A percentile compares a stretch with the other conserved stretches of the same genome.
Evolutionary conservation across 2,329 filamentous ascomycete species (phyloP).

Genomic region (Cercospora sojina): DNA sequence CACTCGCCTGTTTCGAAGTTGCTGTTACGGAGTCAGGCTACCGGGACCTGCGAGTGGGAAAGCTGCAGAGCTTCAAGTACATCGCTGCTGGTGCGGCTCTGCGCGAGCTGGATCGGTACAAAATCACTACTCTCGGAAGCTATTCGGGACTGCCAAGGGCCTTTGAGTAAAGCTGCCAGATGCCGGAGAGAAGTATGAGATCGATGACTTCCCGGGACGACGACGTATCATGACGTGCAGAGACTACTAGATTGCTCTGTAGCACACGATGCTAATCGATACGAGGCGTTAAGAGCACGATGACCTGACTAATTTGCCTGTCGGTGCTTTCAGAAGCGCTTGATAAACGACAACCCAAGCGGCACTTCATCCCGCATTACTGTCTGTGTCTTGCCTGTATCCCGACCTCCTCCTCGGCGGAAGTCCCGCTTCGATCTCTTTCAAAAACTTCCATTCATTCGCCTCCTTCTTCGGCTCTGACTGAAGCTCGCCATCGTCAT

Average conservation of each 20-base stretch:
- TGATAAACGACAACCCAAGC: not conserved
- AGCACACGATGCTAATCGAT: not conserved
- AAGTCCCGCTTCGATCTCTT: not conserved
- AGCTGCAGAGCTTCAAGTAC: slow-evolving; percentile 54
- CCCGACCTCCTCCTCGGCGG: not conserved
- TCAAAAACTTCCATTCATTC: not conserved
- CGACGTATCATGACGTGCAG: not conserved
- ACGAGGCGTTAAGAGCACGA: not conserved
- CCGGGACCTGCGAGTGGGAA: slow-evolving; percentile 36
- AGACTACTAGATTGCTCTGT: not conserved
- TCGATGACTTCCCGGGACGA: not conserved
- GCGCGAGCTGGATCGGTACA: slow-evolving; percentile 48
- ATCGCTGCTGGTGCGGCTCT: slow-evolving; percentile 53
- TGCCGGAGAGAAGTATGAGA: not conserved
- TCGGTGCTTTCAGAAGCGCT: not conserved
- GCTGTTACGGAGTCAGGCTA: slow-evolving; percentile 40
- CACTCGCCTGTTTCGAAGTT: slow-evolving; percentile 52
- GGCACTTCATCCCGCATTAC: not conserved
- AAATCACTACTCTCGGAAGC: slow-evolving; percentile 25
- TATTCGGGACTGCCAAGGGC: slow-evolving; percentile 7
- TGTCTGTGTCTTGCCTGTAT: not conserved
- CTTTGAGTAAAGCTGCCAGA: not conserved
- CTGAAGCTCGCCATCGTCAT: not conserved
- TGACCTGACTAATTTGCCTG: not conserved
- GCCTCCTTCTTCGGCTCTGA: not conserved